phyloP scores from a whole-genome alignment of 805 yeast genomes.

The Isabelozyma rhagii region DNA sequence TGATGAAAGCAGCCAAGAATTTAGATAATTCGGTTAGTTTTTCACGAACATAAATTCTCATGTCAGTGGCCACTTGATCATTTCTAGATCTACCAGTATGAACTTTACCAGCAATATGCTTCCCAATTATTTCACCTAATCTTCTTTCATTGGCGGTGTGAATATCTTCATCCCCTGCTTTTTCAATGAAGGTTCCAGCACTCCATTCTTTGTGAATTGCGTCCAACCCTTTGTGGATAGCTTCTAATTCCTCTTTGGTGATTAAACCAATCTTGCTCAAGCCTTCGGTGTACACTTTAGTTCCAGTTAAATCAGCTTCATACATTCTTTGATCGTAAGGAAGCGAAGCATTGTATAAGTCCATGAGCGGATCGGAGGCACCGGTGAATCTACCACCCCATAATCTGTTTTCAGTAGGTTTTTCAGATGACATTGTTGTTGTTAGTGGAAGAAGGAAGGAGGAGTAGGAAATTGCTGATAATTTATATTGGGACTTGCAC shows the following conservation, averaged over 20 bases:
- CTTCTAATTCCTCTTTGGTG: conserved; percentile 65
- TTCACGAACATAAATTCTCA: conserved; percentile 90
- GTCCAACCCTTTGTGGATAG: conserved; percentile 81
- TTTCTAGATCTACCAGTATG: conserved; percentile 99
- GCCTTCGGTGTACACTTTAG: conserved; percentile 89
- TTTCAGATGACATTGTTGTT: conserved; percentile 24
- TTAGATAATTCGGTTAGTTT: conserved; percentile 59
- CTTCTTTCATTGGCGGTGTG: conserved; percentile 99
- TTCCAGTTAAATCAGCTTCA: conserved; percentile 90
- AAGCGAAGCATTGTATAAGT: conserved; percentile 90
- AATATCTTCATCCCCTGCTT: conserved; percentile 93
- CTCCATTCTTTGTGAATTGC: conserved; percentile 80
- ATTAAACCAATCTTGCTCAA: conserved; percentile 74
- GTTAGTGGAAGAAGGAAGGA: neutral
- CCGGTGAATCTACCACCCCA: conserved; percentile 99
- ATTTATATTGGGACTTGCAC: neutral
- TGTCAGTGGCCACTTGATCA: conserved; percentile 99
- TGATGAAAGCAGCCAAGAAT: conserved; percentile 59
- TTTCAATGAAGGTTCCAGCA: conserved; percentile 60
- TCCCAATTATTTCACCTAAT: conserved; percentile 93
- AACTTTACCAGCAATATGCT: conserved; percentile 91
- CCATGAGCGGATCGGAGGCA: conserved; percentile 96
- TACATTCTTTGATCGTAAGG: conserved; percentile 96
- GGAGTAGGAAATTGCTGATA: neutral
- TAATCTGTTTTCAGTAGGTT: conserved; percentile 67